These are phyloP conservation scores for Ophiosphaerella herpotricha DNA, from an alignment of 2,329 filamentous ascomycete species.

Conservation along the genomic window DNA sequence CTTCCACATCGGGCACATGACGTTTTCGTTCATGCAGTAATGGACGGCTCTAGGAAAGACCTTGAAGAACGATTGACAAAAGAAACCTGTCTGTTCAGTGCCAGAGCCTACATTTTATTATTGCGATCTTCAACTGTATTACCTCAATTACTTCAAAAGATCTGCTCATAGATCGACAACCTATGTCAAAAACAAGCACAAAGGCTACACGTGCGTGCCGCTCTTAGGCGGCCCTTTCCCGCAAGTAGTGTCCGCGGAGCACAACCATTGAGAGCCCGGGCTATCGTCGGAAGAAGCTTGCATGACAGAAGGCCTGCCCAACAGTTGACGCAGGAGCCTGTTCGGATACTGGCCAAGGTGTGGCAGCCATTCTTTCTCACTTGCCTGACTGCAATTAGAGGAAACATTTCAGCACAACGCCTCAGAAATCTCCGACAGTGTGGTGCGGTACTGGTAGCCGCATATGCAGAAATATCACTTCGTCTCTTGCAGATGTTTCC, in stretches of 20 bases:
- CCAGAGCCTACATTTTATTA: conserved; percentile 8
- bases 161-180: conserved; percentile 26
- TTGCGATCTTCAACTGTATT: conserved; percentile 32
- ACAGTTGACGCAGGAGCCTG: conserved; percentile 8
- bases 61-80: conserved; percentile 3
- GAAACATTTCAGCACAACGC: conserved; percentile 7
- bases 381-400: neutral
- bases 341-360: conserved; percentile 13
- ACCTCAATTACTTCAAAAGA: conserved; percentile 25
- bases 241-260: conserved; percentile 23
- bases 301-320: neutral
- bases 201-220: conserved; percentile 11
- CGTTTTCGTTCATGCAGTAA: neutral
- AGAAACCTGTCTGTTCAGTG: neutral
- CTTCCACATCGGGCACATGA: neutral
- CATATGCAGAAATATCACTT: conserved; percentile 6
- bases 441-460: conserved; percentile 5
- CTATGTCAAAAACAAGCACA: conserved; percentile 19
- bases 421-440: conserved; percentile 2
- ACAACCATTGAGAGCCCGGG: conserved; percentile 9
- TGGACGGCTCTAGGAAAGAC: neutral
- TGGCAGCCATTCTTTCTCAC: conserved; percentile 1
- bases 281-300: neutral
- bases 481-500: conserved; percentile 7
- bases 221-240: conserved; percentile 22